Percentiles rank a stretch among this genome's conserved stretches.
These are phyloP conservation scores for Anacardium occidentale DNA, from an alignment of 345 rosid genomes.

Conservation along the genomic window DNA sequence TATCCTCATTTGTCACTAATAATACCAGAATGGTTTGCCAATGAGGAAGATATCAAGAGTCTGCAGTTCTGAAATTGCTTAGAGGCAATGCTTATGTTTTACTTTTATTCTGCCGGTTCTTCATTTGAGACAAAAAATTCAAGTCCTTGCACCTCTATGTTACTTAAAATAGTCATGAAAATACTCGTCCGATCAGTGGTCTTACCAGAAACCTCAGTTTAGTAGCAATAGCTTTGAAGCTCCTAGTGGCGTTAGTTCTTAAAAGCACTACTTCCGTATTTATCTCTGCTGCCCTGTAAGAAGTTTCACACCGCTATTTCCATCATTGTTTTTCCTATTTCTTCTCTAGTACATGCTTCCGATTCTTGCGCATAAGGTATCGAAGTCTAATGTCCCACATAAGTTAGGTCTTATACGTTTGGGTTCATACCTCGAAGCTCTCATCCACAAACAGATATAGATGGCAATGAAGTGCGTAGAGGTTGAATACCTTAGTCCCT, in stretches of 20 bases:
- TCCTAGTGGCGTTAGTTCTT: not conserved
- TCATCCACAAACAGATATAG: not conserved
- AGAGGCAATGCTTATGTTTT: not conserved
- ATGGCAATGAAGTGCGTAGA: no score
- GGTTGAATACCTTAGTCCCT: no score
- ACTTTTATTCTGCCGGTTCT: no score
- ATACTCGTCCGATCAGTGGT: not conserved
- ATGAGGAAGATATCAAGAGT: conserved; percentile 41
- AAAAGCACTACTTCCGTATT: not conserved
- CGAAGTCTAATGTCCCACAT: not conserved
- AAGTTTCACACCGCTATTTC: not conserved
- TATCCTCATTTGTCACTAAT: conserved; percentile 37
- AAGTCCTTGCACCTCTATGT: not conserved
- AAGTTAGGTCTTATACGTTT: not conserved
- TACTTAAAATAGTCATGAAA: not conserved
- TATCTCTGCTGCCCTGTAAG: not conserved
- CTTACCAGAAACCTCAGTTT: not conserved
- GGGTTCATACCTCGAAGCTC: not conserved
- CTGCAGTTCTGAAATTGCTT: conserved; percentile 26
- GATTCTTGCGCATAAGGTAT: not conserved
- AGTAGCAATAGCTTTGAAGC: conserved; percentile 1
- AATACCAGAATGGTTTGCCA: conserved; percentile 51
- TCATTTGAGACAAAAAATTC: not conserved
- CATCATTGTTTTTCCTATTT: not conserved
- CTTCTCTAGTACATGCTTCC: not conserved